A percentile compares a stretch with the other conserved stretches of the same genome.
phyloP scores from a whole-genome alignment of 441 rosid species.

The Francoa sonchifolia region DNA sequence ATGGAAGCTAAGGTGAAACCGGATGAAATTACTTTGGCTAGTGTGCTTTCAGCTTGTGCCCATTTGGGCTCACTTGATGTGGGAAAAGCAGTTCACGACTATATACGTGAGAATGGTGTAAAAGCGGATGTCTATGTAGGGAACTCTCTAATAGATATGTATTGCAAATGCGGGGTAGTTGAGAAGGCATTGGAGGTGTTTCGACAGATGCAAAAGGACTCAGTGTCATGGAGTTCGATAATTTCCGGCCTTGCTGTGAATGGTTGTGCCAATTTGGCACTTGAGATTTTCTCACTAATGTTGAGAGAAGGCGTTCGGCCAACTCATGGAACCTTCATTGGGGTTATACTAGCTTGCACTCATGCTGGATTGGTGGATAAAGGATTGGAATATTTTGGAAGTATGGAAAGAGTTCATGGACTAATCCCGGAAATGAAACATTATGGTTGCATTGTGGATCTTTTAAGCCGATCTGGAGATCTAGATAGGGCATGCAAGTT shows the following conservation, averaged over 20 bases:
- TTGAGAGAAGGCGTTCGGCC: neutral
- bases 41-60: slow-evolving; percentile 72
- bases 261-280: neutral
- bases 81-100: neutral
- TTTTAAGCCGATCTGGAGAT: neutral
- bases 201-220: neutral
- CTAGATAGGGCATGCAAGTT: neutral
- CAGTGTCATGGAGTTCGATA: slow-evolving; percentile 1
- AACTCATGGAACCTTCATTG: neutral
- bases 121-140: slow-evolving; percentile 1
- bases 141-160: slow-evolving; percentile 4
- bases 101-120: neutral
- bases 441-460: neutral
- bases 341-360: neutral
- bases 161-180: slow-evolving; percentile 1
- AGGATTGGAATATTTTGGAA: neutral
- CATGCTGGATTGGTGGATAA: neutral
- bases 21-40: slow-evolving; percentile 79
- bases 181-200: neutral
- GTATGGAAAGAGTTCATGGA: neutral
- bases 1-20: slow-evolving; percentile 29
- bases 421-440: neutral
- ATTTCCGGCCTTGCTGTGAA: slow-evolving; percentile 1
- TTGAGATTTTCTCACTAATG: neutral
- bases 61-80: slow-evolving; percentile 58